A percentile compares a stretch with the other conserved stretches of the same genome.
phyloP scores from a whole-genome alignment of 2,329 filamentous ascomycete genomes.

The Cladorrhinum sp. region DNA sequence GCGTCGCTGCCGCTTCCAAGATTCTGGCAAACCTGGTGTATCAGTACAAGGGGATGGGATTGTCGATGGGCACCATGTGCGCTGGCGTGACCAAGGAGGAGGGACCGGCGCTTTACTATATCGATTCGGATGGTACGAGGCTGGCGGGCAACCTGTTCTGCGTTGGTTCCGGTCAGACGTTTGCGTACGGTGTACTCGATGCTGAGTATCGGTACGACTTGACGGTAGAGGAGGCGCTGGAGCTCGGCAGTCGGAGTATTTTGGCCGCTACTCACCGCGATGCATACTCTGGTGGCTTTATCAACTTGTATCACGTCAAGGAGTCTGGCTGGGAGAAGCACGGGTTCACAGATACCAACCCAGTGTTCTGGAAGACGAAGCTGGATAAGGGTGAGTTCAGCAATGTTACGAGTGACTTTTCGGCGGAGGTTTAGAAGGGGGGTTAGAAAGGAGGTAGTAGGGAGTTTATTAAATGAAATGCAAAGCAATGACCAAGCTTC shows the following conservation, averaged over 20 bases:
- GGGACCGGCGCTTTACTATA: conserved; percentile 97
- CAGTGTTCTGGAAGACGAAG: conserved; percentile 99
- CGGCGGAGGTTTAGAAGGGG: conserved; percentile 37
- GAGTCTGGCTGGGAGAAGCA: conserved; percentile 99
- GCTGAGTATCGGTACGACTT: conserved; percentile 92
- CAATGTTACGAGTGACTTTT: conserved; percentile 80
- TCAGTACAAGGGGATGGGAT: conserved; percentile 96
- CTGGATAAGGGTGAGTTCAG: conserved; percentile 97
- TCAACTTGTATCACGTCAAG: conserved; percentile 99
- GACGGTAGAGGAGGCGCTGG: conserved; percentile 80
- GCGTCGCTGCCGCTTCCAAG: conserved; percentile 94
- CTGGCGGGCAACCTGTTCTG: conserved; percentile 95
- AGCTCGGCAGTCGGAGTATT: conserved; percentile 88
- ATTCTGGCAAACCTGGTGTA: conserved; percentile 98
- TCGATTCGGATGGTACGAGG: conserved; percentile 93
- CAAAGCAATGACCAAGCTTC: conserved; percentile 1
- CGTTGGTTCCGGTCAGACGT: conserved; percentile 96
- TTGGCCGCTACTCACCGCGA: conserved; percentile 94
- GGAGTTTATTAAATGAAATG: background rate
- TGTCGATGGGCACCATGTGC: conserved; percentile 99
- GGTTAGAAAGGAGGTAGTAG: background rate
- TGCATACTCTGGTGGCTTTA: conserved; percentile 97
- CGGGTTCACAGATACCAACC: conserved; percentile 96
- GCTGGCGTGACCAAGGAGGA: conserved; percentile 93
- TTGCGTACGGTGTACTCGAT: conserved; percentile 96